Evolutionary conservation across 371 early-diverging fungal genomes (phyloP).

Genomic region (Mortierella sp.): DNA sequence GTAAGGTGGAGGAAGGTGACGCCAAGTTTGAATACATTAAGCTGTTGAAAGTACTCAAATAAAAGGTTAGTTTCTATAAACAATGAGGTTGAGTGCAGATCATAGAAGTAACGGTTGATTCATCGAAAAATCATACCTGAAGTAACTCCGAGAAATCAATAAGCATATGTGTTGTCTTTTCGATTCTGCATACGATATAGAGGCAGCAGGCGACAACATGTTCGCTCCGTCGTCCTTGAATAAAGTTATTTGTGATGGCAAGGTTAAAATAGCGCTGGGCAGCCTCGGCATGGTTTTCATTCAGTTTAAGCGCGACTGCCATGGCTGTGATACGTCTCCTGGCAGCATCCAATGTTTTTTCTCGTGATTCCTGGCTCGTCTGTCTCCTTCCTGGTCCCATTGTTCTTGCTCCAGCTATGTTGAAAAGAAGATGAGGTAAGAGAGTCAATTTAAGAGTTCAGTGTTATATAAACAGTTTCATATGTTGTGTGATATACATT

Average conservation of each 20-base stretch:
- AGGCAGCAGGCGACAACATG: constrained; percentile 97
- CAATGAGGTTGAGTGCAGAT: background rate
- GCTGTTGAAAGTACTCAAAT: constrained; percentile 46
- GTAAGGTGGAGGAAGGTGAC: constrained; percentile 92
- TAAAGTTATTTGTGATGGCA: constrained; percentile 92
- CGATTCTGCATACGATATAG: constrained; percentile 95
- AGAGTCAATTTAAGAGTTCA: background rate
- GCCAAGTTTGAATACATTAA: constrained; percentile 96
- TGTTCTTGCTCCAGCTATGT: constrained; percentile 67
- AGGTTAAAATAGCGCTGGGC: constrained; percentile 96
- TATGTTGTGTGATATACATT: constrained; percentile 38
- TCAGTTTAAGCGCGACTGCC: constrained; percentile 77
- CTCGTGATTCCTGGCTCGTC: constrained; percentile 73
- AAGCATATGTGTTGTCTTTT: constrained; percentile 95
- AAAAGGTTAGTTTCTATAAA: background rate
- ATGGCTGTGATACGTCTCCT: constrained; percentile 74
- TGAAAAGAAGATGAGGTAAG: background rate
- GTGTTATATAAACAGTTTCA: background rate
- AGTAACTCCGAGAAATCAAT: constrained; percentile 98
- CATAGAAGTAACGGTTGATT: constrained; percentile 11
- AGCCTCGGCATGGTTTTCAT: constrained; percentile 85
- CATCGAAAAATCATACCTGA: constrained; percentile 59
- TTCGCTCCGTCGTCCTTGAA: constrained; percentile 90
- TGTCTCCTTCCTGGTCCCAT: constrained; percentile 68
- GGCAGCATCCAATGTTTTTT: constrained; percentile 77